These are phyloP conservation scores for Leptodontidium sp. DNA, from an alignment of 2,329 filamentous ascomycete species.

Conservation along the genomic window DNA sequence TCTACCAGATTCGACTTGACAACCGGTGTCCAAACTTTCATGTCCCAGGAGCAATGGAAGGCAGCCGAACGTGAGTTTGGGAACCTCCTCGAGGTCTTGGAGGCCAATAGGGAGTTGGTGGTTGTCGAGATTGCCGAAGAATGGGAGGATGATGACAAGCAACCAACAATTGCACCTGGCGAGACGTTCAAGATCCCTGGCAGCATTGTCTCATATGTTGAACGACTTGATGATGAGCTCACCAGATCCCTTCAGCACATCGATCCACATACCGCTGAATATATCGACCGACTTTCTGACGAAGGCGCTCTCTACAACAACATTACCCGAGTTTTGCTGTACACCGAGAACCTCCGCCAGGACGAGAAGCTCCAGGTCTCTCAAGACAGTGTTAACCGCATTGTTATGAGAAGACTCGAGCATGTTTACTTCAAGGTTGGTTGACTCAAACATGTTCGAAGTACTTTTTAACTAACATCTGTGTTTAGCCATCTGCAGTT, in stretches of 20 bases:
- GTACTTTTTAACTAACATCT: slow-evolving; percentile 35
- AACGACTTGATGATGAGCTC: slow-evolving; percentile 96
- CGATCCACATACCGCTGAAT: slow-evolving; percentile 97
- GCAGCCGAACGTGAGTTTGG: slow-evolving; percentile 87
- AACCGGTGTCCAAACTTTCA: slow-evolving; percentile 78
- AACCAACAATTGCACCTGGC: slow-evolving; percentile 74
- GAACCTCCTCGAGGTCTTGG: slow-evolving; percentile 79
- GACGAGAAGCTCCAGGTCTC: slow-evolving; percentile 74
- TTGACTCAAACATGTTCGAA: slow-evolving; percentile 32
- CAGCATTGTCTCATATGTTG: slow-evolving; percentile 92
- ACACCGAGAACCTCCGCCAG: slow-evolving; percentile 83
- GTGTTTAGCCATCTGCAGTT: slow-evolving; percentile 80
- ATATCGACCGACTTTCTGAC: slow-evolving; percentile 93
- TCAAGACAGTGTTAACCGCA: slow-evolving; percentile 89
- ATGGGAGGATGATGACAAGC: slow-evolving; percentile 99
- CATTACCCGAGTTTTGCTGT: slow-evolving; percentile 87
- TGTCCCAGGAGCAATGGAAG: slow-evolving; percentile 98
- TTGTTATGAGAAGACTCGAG: slow-evolving; percentile 92
- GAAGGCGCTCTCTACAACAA: slow-evolving; percentile 91
- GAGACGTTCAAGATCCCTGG: slow-evolving; percentile 92
- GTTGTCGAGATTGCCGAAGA: slow-evolving; percentile 94
- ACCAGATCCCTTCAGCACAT: slow-evolving; percentile 97
- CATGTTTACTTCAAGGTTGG: slow-evolving; percentile 97
- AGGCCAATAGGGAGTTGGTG: slow-evolving; percentile 80
- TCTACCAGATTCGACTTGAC: slow-evolving; percentile 95